These are phyloP conservation scores for Mycena vulgaris DNA, from an alignment of 768 basidiomycete species.

Conservation along the genomic window DNA sequence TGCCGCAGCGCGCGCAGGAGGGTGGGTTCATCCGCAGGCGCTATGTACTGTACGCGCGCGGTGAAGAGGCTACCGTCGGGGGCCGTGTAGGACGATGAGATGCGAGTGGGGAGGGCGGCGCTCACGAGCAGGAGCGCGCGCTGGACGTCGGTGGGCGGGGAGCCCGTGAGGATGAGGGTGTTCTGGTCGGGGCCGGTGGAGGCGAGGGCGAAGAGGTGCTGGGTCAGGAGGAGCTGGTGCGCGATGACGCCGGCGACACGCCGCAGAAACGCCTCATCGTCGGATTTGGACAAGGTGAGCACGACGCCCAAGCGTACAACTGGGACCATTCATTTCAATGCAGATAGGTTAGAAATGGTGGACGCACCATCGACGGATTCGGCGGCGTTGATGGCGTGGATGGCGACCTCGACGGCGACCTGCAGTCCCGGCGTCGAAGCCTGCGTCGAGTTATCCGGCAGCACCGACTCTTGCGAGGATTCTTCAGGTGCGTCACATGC, in stretches of 20 bases:
- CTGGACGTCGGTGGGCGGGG: conserved; percentile 70
- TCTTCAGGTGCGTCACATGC: no score
- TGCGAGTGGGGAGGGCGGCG: conserved; percentile 80
- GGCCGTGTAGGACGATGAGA: conserved; percentile 58
- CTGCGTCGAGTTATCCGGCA: no score
- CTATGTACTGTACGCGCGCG: conserved; percentile 69
- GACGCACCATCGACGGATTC: no score
- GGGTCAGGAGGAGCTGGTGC: no score
- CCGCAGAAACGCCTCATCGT: conserved; percentile 72
- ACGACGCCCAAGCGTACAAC: conserved; percentile 74
- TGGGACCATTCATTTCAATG: no score
- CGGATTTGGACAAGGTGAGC: conserved; percentile 69
- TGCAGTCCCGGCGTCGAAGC: conserved; percentile 65
- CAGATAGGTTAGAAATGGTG: no score
- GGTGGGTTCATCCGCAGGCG: no score
- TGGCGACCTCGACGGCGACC: conserved; percentile 65
- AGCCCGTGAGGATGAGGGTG: conserved; percentile 75
- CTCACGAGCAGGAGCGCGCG: conserved; percentile 75
- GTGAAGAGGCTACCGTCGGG: conserved; percentile 54
- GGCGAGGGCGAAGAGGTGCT: no score
- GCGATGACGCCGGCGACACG: no score
- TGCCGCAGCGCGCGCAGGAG: no score
- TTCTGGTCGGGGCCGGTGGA: no score
- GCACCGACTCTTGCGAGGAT: no score
- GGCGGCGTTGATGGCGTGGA: conserved; percentile 60